Evolutionary conservation across 2,329 filamentous ascomycete species (phyloP).

Genomic region (Cryphonectria naterciae): DNA sequence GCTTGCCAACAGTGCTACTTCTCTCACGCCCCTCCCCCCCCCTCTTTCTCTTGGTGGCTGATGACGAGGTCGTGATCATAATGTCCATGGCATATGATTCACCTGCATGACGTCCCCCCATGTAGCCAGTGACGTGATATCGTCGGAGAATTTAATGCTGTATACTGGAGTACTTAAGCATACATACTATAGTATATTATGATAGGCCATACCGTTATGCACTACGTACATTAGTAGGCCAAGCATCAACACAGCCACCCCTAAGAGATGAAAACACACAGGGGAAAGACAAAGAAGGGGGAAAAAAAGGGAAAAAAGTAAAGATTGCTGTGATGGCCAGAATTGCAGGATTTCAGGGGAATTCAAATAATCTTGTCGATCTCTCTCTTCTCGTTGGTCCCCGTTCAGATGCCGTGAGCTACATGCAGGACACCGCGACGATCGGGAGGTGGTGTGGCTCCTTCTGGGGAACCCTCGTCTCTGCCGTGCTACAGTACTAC

Average conservation of each 20-base stretch:
- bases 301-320: too few relatives aligned
- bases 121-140: neutral
- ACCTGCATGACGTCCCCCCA: neutral
- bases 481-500: neutral
- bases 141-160: neutral
- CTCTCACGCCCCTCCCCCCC: too few relatives aligned
- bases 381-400: neutral
- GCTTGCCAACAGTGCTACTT: neutral
- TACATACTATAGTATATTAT: neutral
- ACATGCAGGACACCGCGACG: constrained; percentile 6
- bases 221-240: neutral
- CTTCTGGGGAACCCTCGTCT: neutral
- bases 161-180: neutral
- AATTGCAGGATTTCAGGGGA: neutral
- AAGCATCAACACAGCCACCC: neutral
- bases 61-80: neutral
- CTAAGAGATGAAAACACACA: neutral
- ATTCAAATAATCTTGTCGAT: neutral
- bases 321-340: neutral
- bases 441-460: neutral
- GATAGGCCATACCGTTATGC: neutral
- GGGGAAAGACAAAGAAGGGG: too few relatives aligned
- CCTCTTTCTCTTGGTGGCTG: neutral
- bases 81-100: neutral
- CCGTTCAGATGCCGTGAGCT: constrained; percentile 3